phyloP scores from a whole-genome alignment of 495 filamentous ascomycete species.

The Xylaria acuta region DNA sequence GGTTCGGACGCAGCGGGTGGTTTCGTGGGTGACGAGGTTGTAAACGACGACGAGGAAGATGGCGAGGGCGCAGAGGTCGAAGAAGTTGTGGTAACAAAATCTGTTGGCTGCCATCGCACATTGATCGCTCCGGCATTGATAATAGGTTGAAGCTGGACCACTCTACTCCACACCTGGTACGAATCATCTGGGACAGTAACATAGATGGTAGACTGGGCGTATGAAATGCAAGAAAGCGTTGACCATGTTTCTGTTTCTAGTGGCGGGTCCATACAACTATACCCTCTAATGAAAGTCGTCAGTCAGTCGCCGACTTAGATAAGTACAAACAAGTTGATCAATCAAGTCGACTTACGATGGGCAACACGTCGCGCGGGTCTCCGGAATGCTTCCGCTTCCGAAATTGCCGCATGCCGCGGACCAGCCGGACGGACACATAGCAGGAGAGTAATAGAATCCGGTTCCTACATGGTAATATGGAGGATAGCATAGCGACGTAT shows the following conservation, averaged over 20 bases:
- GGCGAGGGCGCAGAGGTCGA: background rate
- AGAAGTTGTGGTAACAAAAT: conserved; percentile 1
- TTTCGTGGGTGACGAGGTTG: background rate
- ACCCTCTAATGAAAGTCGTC: background rate
- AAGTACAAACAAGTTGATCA: background rate
- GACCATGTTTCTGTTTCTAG: background rate
- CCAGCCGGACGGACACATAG: conserved; percentile 15
- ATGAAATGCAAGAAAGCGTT: conserved; percentile 11
- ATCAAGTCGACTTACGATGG: conserved; percentile 11
- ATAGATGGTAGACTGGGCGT: conserved; percentile 6
- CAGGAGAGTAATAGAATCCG: conserved; percentile 3
- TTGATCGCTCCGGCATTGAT: conserved; percentile 14
- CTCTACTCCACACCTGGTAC: conserved; percentile 1
- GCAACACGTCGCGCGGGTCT: conserved; percentile 14
- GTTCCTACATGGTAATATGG: conserved; percentile 10
- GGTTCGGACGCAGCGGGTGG: background rate
- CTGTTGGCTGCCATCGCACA: conserved; percentile 9
- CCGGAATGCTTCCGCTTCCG: background rate
- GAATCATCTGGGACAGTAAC: conserved; percentile 13
- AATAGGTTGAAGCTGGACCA: conserved; percentile 14
- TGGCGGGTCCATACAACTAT: conserved; percentile 7
- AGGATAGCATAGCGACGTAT: conserved; percentile 12
- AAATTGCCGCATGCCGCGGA: conserved; percentile 1
- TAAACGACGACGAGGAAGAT: background rate
- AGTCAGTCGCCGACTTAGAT: background rate